Base-by-base conservation (phyloP, 805 yeast genomes). In the Wickerhamomyces strasburgensis region DNA sequence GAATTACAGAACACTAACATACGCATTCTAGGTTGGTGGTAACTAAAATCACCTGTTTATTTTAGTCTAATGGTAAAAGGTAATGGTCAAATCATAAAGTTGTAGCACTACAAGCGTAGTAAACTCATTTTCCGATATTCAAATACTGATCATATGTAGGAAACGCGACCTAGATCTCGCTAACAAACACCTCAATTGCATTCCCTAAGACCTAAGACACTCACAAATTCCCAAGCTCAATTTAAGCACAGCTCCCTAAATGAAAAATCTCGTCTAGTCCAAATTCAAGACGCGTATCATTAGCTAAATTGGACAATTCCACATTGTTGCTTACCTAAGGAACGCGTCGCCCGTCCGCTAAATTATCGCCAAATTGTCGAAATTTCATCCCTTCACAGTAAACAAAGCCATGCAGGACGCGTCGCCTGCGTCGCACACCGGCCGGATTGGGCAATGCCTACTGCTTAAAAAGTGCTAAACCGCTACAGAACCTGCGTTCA, bases 1-100 rank as follows among this genome's bases (percentile, higher is more conserved):
- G n/a, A 14, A 6, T 5, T 17, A 29, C 31, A 6, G 80, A 19
- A 10, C 55, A 49, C 48, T 45, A 43, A 41, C 44, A 33, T n/a
- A 6, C n/a, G n/a, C n/a, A 3, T 11, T 35, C 33, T 48, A 51
- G 40, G 37, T 37, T 23, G 54, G 50, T 18, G 54, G 47, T 41
- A n/a, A n/a, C n/a, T n/a, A n/a, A n/a, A n/a, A n/a, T n/a, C n/a
- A n/a, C n/a, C n/a, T n/a, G n/a, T n/a, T n/a, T n/a, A n/a, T n/a
- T n/a, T n/a, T n/a, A n/a, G n/a, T n/a, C n/a, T n/a, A n/a, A n/a
- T n/a, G n/a, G n/a, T n/a, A n/a, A n/a, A n/a, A n/a, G n/a, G n/a
- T n/a, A n/a, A n/a, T n/a, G n/a, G n/a, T n/a, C n/a, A n/a, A n/a
- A n/a, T n/a, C n/a, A n/a, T n/a, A n/a, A n/a, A n/a, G n/a, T n/a